Evolutionary conservation across 1,284 basidiomycete species (phyloP), one percentile per base, ranked within the genome.

Genomic region (Coriolopsis trogii): DNA sequence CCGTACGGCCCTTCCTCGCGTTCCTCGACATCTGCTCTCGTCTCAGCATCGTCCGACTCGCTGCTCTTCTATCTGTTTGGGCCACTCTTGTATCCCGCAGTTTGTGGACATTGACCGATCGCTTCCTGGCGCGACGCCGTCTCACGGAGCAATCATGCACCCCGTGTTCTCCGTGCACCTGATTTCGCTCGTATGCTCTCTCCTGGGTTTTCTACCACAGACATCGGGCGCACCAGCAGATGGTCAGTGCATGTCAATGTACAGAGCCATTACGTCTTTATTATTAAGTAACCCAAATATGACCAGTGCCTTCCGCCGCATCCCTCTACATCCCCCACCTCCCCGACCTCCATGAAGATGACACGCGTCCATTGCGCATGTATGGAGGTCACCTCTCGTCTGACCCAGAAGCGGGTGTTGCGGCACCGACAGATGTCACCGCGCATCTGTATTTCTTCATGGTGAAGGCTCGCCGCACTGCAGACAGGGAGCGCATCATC

Each of bases 361-460:
- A 76, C 15, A 70, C 78, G 24, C 81, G 85, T 52, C 91, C 91
- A 2, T 69, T 95, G 34, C 84, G 83, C 54, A 80, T 95, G 60
- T 94, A 87, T 60, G 87, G 92, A 6, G 93, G 93, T 0, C 86
- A 91, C 65, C 72, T 95, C 23, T 76, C 88, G 15, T 88, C 91
- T 1, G 92, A 95, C 71, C 89, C 92, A 7, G 77, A 85, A 62
- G 78, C 73, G 9, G 55, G 75, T 8, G 69, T 68, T 20, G 73
- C 77, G 26, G 70, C 77, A 5, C 63, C 70, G 13, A 82, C 76
- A 21, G 81, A 85, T 53, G 76, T 90, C 41, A 85, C 85, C 26
- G 79, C 92, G 0, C 91, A 95, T 67, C 70, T 95, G 15, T 95
- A 89, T 75, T 99, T 99, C 68, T 84, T 97, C 54, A 81, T 98